phyloP scores from a whole-genome alignment of 108 stramenopile genomes.

The Skeletonema costatum region DNA sequence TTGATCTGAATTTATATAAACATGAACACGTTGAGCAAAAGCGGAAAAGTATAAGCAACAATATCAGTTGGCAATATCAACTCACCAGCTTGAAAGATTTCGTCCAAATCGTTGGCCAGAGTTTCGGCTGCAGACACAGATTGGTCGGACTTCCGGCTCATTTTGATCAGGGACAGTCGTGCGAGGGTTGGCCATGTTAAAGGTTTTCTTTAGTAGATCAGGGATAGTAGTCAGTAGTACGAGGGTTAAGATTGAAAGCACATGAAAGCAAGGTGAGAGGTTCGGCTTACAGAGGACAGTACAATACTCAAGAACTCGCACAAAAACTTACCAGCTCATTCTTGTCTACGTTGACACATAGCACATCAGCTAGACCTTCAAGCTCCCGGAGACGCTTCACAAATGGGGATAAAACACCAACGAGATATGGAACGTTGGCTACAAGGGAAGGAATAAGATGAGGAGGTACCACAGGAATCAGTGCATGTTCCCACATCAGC shows the following conservation, averaged over 20 bases:
- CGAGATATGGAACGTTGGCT: conserved; percentile 66
- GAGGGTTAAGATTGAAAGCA: conserved; percentile 3
- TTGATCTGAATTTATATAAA: conserved; percentile 45
- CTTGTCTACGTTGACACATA: conserved; percentile 78
- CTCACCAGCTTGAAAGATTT: conserved; percentile 57
- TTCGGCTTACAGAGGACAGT: no score
- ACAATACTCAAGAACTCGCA: no score
- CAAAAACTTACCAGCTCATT: conserved; percentile 38
- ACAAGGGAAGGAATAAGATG: conserved; percentile 71
- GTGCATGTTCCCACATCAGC: conserved; percentile 79
- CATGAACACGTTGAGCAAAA: no score
- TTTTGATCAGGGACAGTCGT: conserved; percentile 40
- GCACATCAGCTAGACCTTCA: conserved; percentile 73
- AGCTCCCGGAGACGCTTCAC: conserved; percentile 40
- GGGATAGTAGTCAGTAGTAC: conserved; percentile 29
- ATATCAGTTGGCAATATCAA: no score
- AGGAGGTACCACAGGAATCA: conserved; percentile 84
- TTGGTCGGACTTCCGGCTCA: conserved; percentile 9
- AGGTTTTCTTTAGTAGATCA: conserved; percentile 55
- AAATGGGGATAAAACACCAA: conserved; percentile 60
- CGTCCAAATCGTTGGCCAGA: conserved; percentile 75
- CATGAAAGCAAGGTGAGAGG: no score
- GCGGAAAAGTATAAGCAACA: no score
- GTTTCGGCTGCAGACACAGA: conserved; percentile 54
- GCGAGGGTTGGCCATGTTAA: conserved; percentile 56